Evolutionary conservation across 2,329 filamentous ascomycete genomes (phyloP), one percentile per base, ranked within the genome.

Genomic region (Microsporum ferrugineum): DNA sequence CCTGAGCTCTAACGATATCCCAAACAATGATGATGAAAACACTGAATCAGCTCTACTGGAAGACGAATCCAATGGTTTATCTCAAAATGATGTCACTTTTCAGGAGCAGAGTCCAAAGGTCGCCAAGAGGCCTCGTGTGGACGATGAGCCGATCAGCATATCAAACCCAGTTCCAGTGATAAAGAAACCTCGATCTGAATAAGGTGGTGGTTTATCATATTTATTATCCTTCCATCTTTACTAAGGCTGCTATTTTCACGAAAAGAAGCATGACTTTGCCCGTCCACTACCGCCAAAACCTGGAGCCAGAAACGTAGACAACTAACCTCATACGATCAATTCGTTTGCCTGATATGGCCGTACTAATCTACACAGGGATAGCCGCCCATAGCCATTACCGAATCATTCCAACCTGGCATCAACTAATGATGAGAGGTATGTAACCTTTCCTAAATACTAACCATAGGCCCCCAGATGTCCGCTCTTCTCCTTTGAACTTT

Each of bases 11-110:
- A 65, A 70, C 36, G 68, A 71, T 31, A 61, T 70, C 8, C 56
- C 66, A 5, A 65, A 67, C 47, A 68, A 68, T 31, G 66, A 71
- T 8, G 68, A 67, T 36, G 75, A 79, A 55, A 74, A 77, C 60
- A 68, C 75, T 58, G 72, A 76, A 59, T 71, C 71, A 45, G 69
- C 70, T 4, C 5, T 7, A 5, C 31, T 17, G 14, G 51, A 55
- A 23, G 23, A 27, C 12, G 45, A 29, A 51, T 31, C 45, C 45
- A 51, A 51, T 17, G 51, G 14, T 5, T 36, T 12, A 17, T 12
- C n/a, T 34, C 65, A 69, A 7, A 66, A 69, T 39, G 61, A 43
- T 12, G 60, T 69, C 45, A 69, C 68, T 29, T 64, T 67, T 36
- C 60, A 67, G 33, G 69, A 70, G 60, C 65, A 67, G 53, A 63